Conservation (phyloP, 192 early-diverging fungal species). For the Cetraspora pellucida region DNA sequence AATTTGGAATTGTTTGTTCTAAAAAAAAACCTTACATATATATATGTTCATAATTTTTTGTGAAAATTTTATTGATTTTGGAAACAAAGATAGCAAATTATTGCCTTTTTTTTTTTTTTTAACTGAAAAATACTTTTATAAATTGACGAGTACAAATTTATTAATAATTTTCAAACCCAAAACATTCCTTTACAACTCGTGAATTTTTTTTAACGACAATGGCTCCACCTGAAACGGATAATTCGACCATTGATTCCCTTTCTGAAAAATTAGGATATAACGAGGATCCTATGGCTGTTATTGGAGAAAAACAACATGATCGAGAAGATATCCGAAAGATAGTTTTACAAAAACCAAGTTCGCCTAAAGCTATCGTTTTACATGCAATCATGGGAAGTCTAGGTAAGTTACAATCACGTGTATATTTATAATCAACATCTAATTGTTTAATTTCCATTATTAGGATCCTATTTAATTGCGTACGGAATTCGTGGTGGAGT, state of each 20-base stretch:
- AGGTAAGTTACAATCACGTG: constrained; percentile 1
- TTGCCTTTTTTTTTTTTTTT: no score
- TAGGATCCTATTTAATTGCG: constrained; percentile 27
- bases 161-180: no score
- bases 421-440: background rate
- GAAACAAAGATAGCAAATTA: background rate
- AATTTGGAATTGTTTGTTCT: constrained; percentile 26
- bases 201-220: no score
- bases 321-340: background rate
- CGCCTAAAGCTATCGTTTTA: background rate
- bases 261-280: background rate
- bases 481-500: constrained; percentile 27
- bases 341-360: background rate
- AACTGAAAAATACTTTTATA: no score
- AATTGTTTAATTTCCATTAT: background rate
- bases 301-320: background rate
- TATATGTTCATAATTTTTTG: background rate
- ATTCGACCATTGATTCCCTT: no score
- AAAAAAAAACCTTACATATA: background rate
- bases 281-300: background rate
- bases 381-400: constrained; percentile 28
- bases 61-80: background rate
- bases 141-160: no score
- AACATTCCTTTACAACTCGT: no score
- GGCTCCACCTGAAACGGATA: no score